These are phyloP conservation scores for Anisodus acutangulus DNA, from an alignment of 257 asterid species.

Conservation along the genomic window DNA sequence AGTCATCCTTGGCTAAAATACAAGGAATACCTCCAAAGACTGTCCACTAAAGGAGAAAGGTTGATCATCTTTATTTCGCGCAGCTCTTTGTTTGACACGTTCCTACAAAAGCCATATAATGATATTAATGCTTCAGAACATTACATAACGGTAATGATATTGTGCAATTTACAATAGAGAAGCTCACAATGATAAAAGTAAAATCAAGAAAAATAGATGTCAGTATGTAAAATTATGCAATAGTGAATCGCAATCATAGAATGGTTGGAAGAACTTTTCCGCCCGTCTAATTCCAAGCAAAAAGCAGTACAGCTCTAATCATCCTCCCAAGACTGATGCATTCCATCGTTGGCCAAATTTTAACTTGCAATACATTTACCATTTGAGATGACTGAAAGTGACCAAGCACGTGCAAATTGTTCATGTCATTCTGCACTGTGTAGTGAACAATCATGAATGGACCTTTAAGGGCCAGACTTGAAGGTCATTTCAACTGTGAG, in stretches of 20 bases:
- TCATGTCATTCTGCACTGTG: neutral
- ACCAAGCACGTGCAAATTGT: neutral
- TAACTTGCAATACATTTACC: constrained; percentile 15
- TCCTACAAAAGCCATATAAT: constrained; percentile 55
- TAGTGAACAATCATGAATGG: neutral
- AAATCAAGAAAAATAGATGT: neutral
- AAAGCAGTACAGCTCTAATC: neutral
- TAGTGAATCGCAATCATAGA: neutral
- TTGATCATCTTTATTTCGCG: constrained; percentile 57
- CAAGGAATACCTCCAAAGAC: constrained; percentile 59
- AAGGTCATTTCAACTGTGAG: neutral
- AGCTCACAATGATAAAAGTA: neutral
- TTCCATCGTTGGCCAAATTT: constrained; percentile 7
- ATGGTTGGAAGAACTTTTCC: constrained; percentile 21
- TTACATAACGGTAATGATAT: constrained; percentile 8
- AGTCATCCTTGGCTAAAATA: constrained; percentile 28
- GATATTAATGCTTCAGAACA: neutral
- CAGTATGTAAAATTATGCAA: constrained; percentile 2
- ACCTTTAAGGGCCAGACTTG: constrained; percentile 10
- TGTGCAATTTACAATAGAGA: constrained; percentile 5
- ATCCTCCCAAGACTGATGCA: neutral
- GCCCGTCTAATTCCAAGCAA: neutral
- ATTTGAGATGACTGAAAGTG: constrained; percentile 10
- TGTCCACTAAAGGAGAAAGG: constrained; percentile 61
- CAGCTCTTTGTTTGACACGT: constrained; percentile 78